These are phyloP conservation scores for Fusarium compactum DNA, from an alignment of 2,329 filamentous ascomycete species.

Conservation along the genomic window DNA sequence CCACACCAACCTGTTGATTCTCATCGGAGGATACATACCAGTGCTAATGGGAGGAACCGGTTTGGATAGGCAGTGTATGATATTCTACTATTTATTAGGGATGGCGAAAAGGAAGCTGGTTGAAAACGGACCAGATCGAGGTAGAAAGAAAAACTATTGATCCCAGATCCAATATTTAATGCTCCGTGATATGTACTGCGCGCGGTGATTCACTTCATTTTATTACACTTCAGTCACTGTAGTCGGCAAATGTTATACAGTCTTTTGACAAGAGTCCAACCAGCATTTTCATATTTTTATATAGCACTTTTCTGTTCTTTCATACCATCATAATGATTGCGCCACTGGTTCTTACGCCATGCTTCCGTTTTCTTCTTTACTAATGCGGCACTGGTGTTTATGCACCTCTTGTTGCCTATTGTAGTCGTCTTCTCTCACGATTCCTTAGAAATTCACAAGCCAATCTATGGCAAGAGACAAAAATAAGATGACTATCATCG, in stretches of 20 bases:
- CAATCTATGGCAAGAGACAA: not conserved
- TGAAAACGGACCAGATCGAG: conserved; percentile 20
- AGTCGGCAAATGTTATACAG: not conserved
- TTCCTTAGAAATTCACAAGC: not conserved
- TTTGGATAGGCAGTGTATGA: conserved; percentile 32
- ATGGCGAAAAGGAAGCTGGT: conserved; percentile 10
- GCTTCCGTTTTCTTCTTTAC: not conserved
- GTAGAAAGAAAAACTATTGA: conserved; percentile 35
- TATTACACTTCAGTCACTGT: not conserved
- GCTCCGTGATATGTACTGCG: not conserved
- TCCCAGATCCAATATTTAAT: conserved; percentile 4
- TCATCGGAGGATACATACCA: conserved; percentile 4
- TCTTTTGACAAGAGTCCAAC: not conserved
- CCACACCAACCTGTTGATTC: conserved; percentile 11
- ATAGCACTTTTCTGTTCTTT: conserved; percentile 14
- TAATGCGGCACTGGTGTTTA: not conserved
- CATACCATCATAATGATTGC: not conserved
- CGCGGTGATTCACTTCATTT: not conserved
- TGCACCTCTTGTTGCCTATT: not conserved
- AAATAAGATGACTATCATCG: not conserved
- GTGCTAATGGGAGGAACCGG: conserved; percentile 1
- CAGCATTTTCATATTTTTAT: conserved; percentile 18
- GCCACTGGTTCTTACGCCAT: not conserved
- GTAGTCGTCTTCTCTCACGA: not conserved
- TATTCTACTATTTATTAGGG: conserved; percentile 12